These are phyloP conservation scores for Podosphaera leucotricha DNA, from an alignment of 2,329 filamentous ascomycete species.

Conservation along the genomic window DNA sequence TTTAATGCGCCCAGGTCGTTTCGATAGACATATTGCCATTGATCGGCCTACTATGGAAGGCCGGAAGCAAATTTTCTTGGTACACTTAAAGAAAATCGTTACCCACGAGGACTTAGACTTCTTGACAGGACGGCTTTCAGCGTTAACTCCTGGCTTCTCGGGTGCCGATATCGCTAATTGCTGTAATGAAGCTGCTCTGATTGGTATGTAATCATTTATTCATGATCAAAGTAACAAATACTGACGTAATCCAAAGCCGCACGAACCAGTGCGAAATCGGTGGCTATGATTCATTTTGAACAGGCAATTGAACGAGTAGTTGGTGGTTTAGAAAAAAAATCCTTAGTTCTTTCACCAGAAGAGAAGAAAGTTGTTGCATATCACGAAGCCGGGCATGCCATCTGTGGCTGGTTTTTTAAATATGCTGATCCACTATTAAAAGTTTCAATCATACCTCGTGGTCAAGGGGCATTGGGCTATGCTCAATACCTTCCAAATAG, in stretches of 20 bases:
- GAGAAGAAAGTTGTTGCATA: constrained; percentile 96
- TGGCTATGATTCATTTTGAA: constrained; percentile 82
- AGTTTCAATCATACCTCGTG: constrained; percentile 94
- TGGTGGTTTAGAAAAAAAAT: constrained; percentile 92
- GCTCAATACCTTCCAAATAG: constrained; percentile 85
- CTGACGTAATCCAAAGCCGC: constrained; percentile 41
- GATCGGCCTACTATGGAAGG: constrained; percentile 94
- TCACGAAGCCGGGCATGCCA: constrained; percentile 93
- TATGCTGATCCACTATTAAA: constrained; percentile 94
- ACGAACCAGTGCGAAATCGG: constrained; percentile 52
- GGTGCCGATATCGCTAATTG: constrained; percentile 97
- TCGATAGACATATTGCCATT: constrained; percentile 89
- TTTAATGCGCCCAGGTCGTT: constrained; percentile 85
- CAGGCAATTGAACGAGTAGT: constrained; percentile 94
- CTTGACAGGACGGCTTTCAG: constrained; percentile 68
- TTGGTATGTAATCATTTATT: constrained; percentile 37
- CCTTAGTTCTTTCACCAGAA: constrained; percentile 70
- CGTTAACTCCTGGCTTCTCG: constrained; percentile 86
- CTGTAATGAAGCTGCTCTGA: constrained; percentile 88
- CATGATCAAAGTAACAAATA: constrained; percentile 1
- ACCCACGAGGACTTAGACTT: constrained; percentile 77
- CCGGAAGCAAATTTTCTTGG: constrained; percentile 83
- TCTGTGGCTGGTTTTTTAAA: constrained; percentile 95
- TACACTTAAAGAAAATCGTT: constrained; percentile 85
- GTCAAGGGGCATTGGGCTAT: constrained; percentile 80